A percentile compares a stretch with the other conserved stretches of the same genome.
phyloP scores from a whole-genome alignment of 768 basidiomycete genomes.

The Mycena capillaripes region DNA sequence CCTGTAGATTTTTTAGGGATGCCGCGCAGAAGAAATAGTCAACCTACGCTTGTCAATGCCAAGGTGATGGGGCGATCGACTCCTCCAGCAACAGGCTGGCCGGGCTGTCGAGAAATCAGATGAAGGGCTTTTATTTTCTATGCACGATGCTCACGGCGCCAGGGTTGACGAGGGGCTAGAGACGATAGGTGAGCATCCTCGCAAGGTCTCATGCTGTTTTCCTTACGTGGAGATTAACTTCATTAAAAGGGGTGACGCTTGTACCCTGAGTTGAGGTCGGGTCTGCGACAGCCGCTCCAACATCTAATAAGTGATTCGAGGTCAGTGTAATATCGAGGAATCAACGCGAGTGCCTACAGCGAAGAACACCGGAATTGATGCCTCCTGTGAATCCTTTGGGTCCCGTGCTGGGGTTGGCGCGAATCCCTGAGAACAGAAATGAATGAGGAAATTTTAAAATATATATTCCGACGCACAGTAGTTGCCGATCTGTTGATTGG shows the following conservation, averaged over 20 bases:
- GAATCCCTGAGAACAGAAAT: conserved; percentile 50
- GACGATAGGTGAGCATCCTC: not conserved
- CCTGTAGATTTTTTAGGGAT: not conserved
- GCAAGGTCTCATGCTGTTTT: not conserved
- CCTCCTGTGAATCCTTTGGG: conserved; percentile 50
- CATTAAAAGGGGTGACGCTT: conserved; percentile 44
- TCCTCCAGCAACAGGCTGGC: not conserved
- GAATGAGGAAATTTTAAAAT: not conserved
- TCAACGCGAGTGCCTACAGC: conserved; percentile 48
- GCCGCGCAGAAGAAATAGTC: not conserved
- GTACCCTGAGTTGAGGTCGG: conserved; percentile 47
- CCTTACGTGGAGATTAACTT: conserved; percentile 39
- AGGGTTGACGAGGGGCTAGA: conserved; percentile 2
- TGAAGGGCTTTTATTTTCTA: not conserved
- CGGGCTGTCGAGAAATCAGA: not conserved
- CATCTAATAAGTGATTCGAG: not conserved
- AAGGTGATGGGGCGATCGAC: not conserved
- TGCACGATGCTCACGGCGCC: conserved; percentile 3
- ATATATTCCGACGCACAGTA: conserved; percentile 47
- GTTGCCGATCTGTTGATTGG: conserved; percentile 53
- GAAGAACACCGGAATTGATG: conserved; percentile 67
- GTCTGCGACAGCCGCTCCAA: conserved; percentile 53
- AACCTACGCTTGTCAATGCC: not conserved
- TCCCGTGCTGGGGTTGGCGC: conserved; percentile 44
- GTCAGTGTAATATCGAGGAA: not conserved